These are phyloP conservation scores for Williopsis jadinii DNA, from an alignment of 1,139 yeast species.

Conservation along the genomic window DNA sequence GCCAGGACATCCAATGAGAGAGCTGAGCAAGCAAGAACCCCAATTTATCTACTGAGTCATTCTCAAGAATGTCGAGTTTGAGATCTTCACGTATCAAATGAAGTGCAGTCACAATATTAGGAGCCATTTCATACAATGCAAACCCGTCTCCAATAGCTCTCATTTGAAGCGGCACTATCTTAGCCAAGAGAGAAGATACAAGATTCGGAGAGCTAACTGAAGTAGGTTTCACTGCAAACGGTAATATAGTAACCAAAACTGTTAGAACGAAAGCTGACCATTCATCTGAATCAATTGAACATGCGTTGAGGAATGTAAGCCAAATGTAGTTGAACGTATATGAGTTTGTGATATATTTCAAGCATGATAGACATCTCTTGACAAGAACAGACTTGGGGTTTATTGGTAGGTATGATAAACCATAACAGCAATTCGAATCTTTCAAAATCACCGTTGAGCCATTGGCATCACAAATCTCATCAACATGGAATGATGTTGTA, in stretches of 20 bases:
- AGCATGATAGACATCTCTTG: constrained; percentile 37
- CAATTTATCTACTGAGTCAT: constrained; percentile 32
- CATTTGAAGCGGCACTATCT: constrained; percentile 13
- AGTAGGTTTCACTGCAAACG: constrained; percentile 25
- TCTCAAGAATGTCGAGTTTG: constrained; percentile 46
- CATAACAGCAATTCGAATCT: constrained; percentile 12
- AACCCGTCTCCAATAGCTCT: constrained; percentile 17
- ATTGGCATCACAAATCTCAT: constrained; percentile 14
- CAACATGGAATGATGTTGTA: constrained; percentile 22
- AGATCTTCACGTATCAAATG: constrained; percentile 77
- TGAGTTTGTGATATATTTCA: constrained; percentile 52
- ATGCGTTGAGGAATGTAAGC: constrained; percentile 59
- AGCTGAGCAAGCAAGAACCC: constrained; percentile 55
- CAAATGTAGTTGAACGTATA: constrained; percentile 50
- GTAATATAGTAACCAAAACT: constrained; percentile 40
- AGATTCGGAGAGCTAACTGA: constrained; percentile 9
- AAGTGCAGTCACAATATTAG: constrained; percentile 59
- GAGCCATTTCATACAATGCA: constrained; percentile 40
- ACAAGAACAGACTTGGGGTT: constrained; percentile 43
- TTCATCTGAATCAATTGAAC: constrained; percentile 36
- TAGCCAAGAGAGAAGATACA: constrained; percentile 12
- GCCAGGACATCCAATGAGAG: constrained; percentile 72
- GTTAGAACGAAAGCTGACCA: constrained; percentile 60
- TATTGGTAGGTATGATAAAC: constrained; percentile 31
- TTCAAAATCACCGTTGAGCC: constrained; percentile 18